Evolutionary conservation across 306 rosid species (phyloP).

Genomic region (Sicyos edulis): DNA sequence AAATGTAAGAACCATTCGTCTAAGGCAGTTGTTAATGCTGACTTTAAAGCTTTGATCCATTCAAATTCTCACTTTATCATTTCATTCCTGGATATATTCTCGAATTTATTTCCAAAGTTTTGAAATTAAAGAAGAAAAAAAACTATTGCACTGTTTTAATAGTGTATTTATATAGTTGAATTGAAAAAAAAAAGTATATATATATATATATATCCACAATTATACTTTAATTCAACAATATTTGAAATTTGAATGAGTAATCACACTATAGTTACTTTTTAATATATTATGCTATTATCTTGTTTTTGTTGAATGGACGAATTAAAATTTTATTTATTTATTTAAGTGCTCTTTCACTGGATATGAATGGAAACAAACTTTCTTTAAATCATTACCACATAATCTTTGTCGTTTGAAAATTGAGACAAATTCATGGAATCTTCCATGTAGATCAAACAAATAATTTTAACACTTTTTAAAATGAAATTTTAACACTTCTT

Average conservation of each 20-base stretch:
- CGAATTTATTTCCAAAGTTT: no score
- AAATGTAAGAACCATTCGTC: neutral
- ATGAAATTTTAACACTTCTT: neutral
- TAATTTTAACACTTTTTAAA: neutral
- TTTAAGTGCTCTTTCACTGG: neutral
- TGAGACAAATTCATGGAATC: neutral
- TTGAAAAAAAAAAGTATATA: no score
- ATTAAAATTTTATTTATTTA: neutral
- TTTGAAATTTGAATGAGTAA: no score
- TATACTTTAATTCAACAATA: no score
- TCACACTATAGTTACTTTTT: no score
- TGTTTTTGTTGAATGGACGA: no score
- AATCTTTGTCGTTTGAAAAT: neutral
- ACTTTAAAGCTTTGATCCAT: neutral
- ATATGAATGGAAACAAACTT: neutral
- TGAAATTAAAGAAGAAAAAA: neutral
- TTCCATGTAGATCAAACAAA: neutral
- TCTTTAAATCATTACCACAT: neutral
- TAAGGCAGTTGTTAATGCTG: slow-evolving; percentile 3
- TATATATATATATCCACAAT: no score
- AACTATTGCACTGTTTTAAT: no score
- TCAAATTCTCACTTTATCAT: neutral
- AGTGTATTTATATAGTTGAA: neutral
- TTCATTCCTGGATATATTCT: neutral
- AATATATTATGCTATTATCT: no score